Evolutionary conservation across 2,329 filamentous ascomycete species (phyloP).

Genomic region (Hansfordia pulvinata): DNA sequence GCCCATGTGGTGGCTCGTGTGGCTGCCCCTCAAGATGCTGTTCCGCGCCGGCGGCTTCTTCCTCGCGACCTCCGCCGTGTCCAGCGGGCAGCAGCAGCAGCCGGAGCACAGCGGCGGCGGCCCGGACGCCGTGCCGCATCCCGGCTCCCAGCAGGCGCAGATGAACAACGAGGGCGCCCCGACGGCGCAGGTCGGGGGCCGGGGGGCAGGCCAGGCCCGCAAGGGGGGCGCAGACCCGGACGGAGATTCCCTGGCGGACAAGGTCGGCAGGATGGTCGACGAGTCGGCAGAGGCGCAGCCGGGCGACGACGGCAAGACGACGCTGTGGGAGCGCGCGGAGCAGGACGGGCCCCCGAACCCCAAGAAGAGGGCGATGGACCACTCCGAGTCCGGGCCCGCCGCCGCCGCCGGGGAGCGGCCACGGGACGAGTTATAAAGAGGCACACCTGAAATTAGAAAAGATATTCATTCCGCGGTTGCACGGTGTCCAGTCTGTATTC

Average conservation of each 20-base stretch:
- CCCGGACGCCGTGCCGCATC: slow-evolving; percentile 9
- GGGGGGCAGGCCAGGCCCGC: slow-evolving; percentile 13
- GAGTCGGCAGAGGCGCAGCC: slow-evolving; percentile 8
- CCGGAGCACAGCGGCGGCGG: background rate
- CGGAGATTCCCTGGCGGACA: slow-evolving; percentile 30
- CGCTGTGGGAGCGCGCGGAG: background rate
- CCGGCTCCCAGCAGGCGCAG: slow-evolving; percentile 7
- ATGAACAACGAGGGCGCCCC: slow-evolving; percentile 27
- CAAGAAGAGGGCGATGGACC: slow-evolving; percentile 1
- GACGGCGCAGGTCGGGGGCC: slow-evolving; percentile 33
- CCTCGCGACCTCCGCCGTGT: too few species aligned
- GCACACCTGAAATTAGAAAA: background rate
- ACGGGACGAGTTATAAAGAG: too few species aligned
- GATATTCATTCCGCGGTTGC: slow-evolving; percentile 1
- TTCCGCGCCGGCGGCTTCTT: slow-evolving; percentile 47
- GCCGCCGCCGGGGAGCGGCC: too few species aligned
- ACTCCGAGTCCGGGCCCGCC: slow-evolving; percentile 1
- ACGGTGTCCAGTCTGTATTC: too few species aligned
- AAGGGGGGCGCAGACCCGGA: slow-evolving; percentile 8
- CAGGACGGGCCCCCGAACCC: slow-evolving; percentile 1
- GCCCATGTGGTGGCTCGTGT: slow-evolving; percentile 79
- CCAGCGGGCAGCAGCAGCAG: background rate
- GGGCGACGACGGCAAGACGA: too few species aligned
- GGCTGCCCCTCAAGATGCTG: slow-evolving; percentile 60
- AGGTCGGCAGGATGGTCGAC: slow-evolving; percentile 41